Conservation (phyloP, 208 protist genomes). For the Acanthamoeba royreba region DNA sequence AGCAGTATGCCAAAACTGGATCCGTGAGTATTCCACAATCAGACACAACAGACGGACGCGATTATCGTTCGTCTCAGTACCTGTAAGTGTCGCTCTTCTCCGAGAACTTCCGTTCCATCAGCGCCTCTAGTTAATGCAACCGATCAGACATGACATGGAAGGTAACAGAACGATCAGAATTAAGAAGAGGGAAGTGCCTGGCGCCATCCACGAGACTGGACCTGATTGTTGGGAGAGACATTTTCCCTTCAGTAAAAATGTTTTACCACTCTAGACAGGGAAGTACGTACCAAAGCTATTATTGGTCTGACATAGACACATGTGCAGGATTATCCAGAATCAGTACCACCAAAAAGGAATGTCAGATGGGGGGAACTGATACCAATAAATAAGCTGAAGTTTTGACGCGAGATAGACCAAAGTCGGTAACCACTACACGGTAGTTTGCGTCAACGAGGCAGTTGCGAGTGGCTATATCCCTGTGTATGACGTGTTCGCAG, state of each 20-base stretch:
- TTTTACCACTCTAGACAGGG: no score
- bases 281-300: slow-evolving; percentile 19
- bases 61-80: no score
- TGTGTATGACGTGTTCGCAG: slow-evolving; percentile 15
- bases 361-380: no score
- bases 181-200: no score
- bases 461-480: not conserved
- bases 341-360: no score
- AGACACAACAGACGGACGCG: not conserved
- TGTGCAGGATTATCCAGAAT: no score
- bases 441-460: not conserved
- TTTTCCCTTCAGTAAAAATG: no score
- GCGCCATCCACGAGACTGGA: slow-evolving; percentile 5
- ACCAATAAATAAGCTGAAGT: not conserved
- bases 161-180: no score
- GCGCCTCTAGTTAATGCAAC: no score
- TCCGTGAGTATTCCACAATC: no score
- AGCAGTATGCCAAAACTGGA: slow-evolving; percentile 18
- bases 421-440: not conserved
- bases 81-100: slow-evolving; percentile 35
- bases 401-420: not conserved
- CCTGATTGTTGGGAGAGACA: not conserved
- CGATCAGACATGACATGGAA: no score
- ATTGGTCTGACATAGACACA: no score
- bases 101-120: slow-evolving; percentile 11